Evolutionary conservation across 345 rosid genomes (phyloP).

Genomic region (Lepidium africanum): DNA sequence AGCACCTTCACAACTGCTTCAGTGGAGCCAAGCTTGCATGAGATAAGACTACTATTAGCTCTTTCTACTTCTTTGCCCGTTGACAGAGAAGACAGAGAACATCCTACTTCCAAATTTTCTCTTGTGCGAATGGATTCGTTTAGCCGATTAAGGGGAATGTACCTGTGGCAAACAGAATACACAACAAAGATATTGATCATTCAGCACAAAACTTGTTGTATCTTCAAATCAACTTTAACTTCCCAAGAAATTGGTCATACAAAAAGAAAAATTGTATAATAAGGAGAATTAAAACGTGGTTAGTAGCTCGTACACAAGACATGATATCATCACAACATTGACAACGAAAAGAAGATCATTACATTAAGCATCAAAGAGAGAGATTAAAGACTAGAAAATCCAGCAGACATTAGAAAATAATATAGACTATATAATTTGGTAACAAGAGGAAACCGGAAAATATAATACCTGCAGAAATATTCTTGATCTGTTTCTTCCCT

Average conservation of each 20-base stretch:
- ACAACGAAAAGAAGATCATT: not conserved
- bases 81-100: conserved; percentile 54
- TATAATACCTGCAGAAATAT: conserved; percentile 58
- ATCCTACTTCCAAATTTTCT: conserved; percentile 30
- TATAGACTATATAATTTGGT: not conserved
- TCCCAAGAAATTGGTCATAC: not conserved
- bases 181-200: conserved; percentile 1
- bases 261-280: not conserved
- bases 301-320: not conserved
- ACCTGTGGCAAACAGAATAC: conserved; percentile 43
- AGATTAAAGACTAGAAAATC: not conserved
- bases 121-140: conserved; percentile 32
- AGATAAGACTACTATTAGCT: conserved; percentile 49
- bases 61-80: conserved; percentile 48
- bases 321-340: not conserved
- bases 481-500: conserved; percentile 85
- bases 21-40: conserved; percentile 61
- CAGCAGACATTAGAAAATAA: not conserved
- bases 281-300: not conserved
- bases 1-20: conserved; percentile 75
- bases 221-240: not conserved
- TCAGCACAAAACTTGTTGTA: not conserved
- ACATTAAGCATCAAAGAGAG: not conserved
- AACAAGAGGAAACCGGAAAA: not conserved
- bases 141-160: conserved; percentile 62